Base-by-base conservation (phyloP, 164 flowering plant species). In the Vitis rotundifolia region DNA sequence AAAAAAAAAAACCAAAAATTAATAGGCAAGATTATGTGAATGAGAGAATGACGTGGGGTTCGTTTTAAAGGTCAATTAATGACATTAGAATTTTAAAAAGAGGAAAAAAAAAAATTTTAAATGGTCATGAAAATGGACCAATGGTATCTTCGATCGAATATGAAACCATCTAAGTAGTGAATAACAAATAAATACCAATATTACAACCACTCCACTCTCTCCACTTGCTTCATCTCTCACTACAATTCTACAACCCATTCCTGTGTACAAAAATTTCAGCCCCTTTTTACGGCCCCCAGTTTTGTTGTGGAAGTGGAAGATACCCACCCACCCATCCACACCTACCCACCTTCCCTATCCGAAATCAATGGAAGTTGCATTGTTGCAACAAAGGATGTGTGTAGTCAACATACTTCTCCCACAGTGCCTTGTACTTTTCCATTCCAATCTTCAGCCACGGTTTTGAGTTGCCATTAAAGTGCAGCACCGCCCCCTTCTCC, bases 361-460 rank as follows among this genome's bases (percentile, higher is more conserved):
- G 62, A 60, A 19, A 73, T 83, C 78, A 90, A 71, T 87, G 91
- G 56, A 91, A 81, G 75, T 90, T 88, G 80, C 95, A 90, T 56
- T 81, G 86, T 76, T 88, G 92, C 81, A 90, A 64, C 59, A 85
- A 37, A 66, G 87, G 88, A 72, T 89, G 92, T 10, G 72, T 51
- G 68, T 90, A 90, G 75, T 90, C 92, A 19, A 91, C 86, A 58
- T 87, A 90, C 73, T 80, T 89, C 63, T 90, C 89, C 97, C 97
- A 91, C 18, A 90, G 69, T 3, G 89, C 88, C 76, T 85, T 92
- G 79, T 89, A 92, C 78, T 88, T 90, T 18, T 87, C 94, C 67
- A 89, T 85, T 9, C 94, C 97, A 67, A 92, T 87, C 81, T 90
- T 90, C 80, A 90, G 69, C 97, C 97, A 92, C 18, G 97, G 97